These are phyloP conservation scores for Borealophlyctis nickersoniae DNA, from an alignment of 192 early-diverging fungal species.

Conservation along the genomic window DNA sequence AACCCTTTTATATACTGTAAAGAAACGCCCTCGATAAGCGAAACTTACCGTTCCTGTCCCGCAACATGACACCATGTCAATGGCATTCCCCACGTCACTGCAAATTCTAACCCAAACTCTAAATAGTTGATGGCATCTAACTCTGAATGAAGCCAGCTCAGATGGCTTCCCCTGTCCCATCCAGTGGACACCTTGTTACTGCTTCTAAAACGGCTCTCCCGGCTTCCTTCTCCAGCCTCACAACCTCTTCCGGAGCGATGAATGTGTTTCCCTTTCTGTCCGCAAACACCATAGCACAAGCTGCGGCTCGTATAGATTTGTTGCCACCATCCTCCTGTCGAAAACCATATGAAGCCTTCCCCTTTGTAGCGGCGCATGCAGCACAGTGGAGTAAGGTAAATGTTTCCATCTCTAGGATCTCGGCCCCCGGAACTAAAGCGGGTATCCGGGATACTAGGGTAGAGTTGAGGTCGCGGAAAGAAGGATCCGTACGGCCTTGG, in stretches of 20 bases:
- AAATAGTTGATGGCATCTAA: no score
- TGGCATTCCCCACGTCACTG: no score
- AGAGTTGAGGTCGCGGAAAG: slow-evolving; percentile 78
- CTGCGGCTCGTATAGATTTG: slow-evolving; percentile 65
- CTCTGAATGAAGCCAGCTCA: no score
- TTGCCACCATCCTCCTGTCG: no score
- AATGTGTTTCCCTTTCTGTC: slow-evolving; percentile 68
- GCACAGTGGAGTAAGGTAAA: slow-evolving; percentile 78
- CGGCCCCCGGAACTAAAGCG: slow-evolving; percentile 45
- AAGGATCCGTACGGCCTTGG: slow-evolving; percentile 68
- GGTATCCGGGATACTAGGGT: slow-evolving; percentile 52
- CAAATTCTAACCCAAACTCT: no score
- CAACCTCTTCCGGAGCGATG: slow-evolving; percentile 56
- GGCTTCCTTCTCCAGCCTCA: slow-evolving; percentile 49
- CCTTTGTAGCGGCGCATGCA: slow-evolving; percentile 16
- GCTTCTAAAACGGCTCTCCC: slow-evolving; percentile 65
- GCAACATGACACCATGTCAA: no score
- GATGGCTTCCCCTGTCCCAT: no score
- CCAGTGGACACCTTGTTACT: slow-evolving; percentile 33
- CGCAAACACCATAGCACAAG: slow-evolving; percentile 80
- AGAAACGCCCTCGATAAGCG: no score
- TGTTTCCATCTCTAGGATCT: slow-evolving; percentile 84
- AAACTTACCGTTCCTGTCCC: no score
- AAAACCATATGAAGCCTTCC: neutral
- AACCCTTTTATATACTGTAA: no score